Base-by-base conservation (phyloP, 2,329 filamentous ascomycete species). In the Monilinia aucupariae region DNA sequence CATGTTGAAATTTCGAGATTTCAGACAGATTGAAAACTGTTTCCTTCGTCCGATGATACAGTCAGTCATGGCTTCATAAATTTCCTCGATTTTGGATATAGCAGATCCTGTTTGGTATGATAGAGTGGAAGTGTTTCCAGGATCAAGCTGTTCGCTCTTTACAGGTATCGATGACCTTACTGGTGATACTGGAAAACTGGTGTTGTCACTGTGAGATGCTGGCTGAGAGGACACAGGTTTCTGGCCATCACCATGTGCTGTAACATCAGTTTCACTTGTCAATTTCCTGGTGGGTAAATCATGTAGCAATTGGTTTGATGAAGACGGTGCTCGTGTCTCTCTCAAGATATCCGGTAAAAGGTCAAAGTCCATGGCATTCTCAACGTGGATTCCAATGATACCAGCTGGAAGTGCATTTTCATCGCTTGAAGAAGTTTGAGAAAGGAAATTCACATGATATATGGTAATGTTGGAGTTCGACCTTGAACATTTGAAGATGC, bases 21-120 rank as follows among this genome's bases (percentile, higher is more conserved):
- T 62, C 20, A 62, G 34, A 0, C 77, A 78, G 55, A 87, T 80
- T 1, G 74, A 73, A 25, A 87, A 71, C 13, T 78, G 72, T 32
- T 76, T 74, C 51, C 74, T 74, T 51, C 78, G 75, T n/a, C 76
- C 72, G 10, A 75, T 62, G 8, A 86, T 73, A 15, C 76, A 78
- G 59, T 84, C 79, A 9, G 80, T 67, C 55, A 86, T 79, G 0
- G 70, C 70, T 62, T 82, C 79, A 20, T 87, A 77, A 27, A 86
- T 79, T 6, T 75, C 73, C 69, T 87, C 84, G 49, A 88, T 83
- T 61, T 78, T 81, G 50, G 76, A 71, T 32, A 85, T 78, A 17
- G 81, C 77, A 15, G 64, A 49, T 0, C 71, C 73, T 2, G 67
- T 62, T 30, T 71, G 68, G 54, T 68, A 69, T n/a, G 58, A 50